Evolutionary conservation across 2,329 filamentous ascomycete species (phyloP), one percentile per base, ranked within the genome.

Genomic region (Diaporthe sp.): DNA sequence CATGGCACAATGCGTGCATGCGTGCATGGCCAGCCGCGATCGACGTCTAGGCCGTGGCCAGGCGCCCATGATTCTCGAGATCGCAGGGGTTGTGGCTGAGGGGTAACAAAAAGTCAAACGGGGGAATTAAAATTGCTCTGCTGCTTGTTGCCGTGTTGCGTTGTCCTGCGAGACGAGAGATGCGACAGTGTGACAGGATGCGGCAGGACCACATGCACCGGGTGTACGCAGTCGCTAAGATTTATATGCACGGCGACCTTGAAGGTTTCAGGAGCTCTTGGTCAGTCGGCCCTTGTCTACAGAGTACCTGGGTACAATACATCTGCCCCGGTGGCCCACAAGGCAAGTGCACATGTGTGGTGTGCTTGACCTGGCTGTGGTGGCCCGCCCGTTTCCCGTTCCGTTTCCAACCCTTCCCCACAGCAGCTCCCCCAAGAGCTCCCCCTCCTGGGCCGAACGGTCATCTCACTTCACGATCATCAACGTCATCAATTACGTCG

Each of bases 401-500:
- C 35, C 35, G 35, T 53, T 51, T 30, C 27, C 25, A 35, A 10
- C 44, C 32, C 55, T 51, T 27, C 68, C 53, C 68, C 68, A 50
- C 56, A 42, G 25, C 42, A 22, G 22, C 37, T 37, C 27, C 22
- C 53, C 27, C 27, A 55, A 32, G 39, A 63, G 59, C 37, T 44
- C 59, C 37, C 37, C 51, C 17, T n/a, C 59, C 66, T 73, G 66
- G 51, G 56, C 66, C 44, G 37, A 75, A 59, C 50, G 25, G 73
- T 58, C 42, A 44, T 55, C 59, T 51, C 59, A 69, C 74, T 32
- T 56, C 59, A 69, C 74, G 71, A 75, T 75, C 74, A 44, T 73
- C 66, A 75, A 75, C 74, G 74, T 75, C 73, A 75, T 75, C 73
- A 72, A 73, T 75, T 72, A 75, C 74, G 74, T 75, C 71, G 74